Conservation (phyloP, 306 rosid genomes). For the Prunus salicina region DNA sequence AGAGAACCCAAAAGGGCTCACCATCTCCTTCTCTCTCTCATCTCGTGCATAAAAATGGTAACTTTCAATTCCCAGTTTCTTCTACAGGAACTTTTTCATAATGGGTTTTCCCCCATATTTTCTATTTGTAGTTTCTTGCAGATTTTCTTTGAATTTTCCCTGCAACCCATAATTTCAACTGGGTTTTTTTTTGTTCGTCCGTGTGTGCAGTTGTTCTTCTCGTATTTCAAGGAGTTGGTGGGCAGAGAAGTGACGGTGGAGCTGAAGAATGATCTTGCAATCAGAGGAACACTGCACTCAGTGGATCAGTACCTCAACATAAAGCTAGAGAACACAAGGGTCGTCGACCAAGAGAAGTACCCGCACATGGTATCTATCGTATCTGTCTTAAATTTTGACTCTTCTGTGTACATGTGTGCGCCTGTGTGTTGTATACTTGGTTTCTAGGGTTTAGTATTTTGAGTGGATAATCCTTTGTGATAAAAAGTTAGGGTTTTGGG, state of each 20-base stretch:
- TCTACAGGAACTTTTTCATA: not conserved
- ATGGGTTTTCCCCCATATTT: not conserved
- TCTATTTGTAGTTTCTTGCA: not conserved
- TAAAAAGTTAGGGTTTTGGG: not conserved
- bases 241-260: conserved; percentile 97
- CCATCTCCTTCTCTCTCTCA: not conserved
- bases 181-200: conserved; percentile 1
- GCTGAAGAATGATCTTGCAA: conserved; percentile 94
- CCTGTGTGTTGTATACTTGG: not conserved
- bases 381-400: not conserved
- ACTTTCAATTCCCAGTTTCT: not conserved
- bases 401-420: not conserved
- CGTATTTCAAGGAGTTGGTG: conserved; percentile 97
- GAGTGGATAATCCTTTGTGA: not conserved
- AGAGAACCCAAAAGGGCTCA: not conserved
- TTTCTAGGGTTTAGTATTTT: conserved; percentile 15
- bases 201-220: conserved; percentile 77
- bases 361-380: conserved; percentile 77
- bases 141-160: not conserved
- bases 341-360: conserved; percentile 92
- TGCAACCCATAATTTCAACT: not conserved
- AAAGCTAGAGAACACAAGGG: conserved; percentile 95
- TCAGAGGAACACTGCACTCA: conserved; percentile 85
- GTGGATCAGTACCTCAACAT: conserved; percentile 98
- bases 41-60: not conserved